Base-by-base conservation (phyloP, 208 protist genomes). In the Acanthamoeba triangularis region DNA sequence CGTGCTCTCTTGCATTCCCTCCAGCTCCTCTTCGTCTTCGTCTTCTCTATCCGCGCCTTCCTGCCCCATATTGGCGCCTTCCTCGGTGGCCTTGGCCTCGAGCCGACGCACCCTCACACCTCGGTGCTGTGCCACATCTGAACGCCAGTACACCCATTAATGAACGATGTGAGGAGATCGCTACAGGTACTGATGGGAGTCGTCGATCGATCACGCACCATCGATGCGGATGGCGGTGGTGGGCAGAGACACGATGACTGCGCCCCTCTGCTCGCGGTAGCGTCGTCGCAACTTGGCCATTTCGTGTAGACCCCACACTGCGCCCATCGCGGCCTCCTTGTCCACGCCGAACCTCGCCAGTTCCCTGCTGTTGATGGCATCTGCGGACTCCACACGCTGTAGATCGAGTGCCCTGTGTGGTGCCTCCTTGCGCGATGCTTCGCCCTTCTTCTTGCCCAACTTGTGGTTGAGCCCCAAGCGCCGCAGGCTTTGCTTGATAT, bases 261-360 rank as follows among this genome's bases (percentile, higher is more conserved):
- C 87, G 30, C 87, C 87, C 41, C 47, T 69, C 6, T 30, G 18
- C 37, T 76, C 61, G 2, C 87, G 30, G 33, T 76, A 67, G 35
- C 47, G 87, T 52, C 87, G 52, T 16, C 87, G 87, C 47, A 93
- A 25, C 28, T 67, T 67, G 8, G 87, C 87, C 28, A 76, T 67
- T 30, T 93, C 87, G 87, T 93, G 54, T 33, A 93, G 63, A 30
- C 80, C 49, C 80, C 80, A 88, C 49, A 88, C 49, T 5, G 80
- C 49, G 7, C 80, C 80, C 80, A 88, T 63, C 10, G 80, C 35
- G 49, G 80, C 49, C 49, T 88, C 80, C 80, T 54, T 35, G 52
- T 88, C 49, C 20, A n/a, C 2, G n/a, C 44, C 49, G 30, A 37
- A 49, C n/a, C 4, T 63, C 28, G 80, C 44, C 80, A 88, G 20